A percentile compares a stretch with the other conserved stretches of the same genome.
phyloP scores from a whole-genome alignment of 257 asterid species.

The Solanum neorickii region DNA sequence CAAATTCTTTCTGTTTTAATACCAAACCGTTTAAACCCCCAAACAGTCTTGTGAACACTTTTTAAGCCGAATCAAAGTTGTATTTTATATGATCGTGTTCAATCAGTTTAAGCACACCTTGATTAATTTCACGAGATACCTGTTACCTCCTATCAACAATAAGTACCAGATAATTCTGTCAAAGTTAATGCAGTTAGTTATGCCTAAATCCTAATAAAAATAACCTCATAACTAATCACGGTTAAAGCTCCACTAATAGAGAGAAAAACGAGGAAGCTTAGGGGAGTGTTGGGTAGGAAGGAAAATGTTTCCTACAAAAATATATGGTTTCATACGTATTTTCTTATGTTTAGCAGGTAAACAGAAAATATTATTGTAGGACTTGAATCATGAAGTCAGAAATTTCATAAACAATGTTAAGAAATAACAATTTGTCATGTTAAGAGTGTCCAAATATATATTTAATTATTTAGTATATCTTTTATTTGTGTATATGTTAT shows the following conservation, averaged over 20 bases:
- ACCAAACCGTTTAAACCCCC: background rate
- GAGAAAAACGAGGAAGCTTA: background rate
- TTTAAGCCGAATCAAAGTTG: background rate
- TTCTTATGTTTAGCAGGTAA: background rate
- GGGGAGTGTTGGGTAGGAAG: background rate
- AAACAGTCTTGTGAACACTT: background rate
- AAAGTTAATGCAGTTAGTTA: background rate
- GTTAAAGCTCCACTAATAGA: background rate
- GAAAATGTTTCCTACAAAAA: background rate
- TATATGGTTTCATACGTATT: background rate
- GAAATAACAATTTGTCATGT: too few species aligned
- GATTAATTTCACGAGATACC: too few species aligned
- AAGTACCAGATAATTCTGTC: background rate
- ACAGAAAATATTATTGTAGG: background rate
- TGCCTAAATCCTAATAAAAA: background rate
- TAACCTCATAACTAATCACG: background rate
- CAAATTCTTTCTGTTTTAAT: background rate
- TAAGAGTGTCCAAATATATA: too few species aligned
- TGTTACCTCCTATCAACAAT: too few species aligned
- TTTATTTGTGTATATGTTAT: too few species aligned
- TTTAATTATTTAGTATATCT: too few species aligned
- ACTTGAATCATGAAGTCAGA: background rate
- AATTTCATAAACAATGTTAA: too few species aligned
- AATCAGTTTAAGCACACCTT: accelerated
- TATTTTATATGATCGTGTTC: background rate